A percentile compares a stretch with the other conserved stretches of the same genome.
These are phyloP conservation scores for Metarhizium brunneum DNA, from an alignment of 2,329 filamentous ascomycete genomes.

Conservation along the genomic window DNA sequence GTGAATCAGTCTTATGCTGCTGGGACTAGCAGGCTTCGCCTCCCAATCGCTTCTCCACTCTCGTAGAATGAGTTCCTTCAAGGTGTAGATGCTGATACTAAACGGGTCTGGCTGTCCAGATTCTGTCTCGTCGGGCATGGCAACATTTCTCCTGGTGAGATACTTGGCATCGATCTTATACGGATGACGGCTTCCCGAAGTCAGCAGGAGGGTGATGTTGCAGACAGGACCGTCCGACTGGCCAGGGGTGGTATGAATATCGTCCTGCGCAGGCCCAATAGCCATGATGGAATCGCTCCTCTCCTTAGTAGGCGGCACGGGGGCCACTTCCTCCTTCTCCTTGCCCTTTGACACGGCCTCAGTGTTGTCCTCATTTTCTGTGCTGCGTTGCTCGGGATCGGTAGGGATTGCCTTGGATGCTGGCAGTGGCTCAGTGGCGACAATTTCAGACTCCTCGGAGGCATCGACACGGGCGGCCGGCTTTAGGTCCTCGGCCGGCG, in stretches of 20 bases:
- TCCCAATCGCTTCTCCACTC: slow-evolving; percentile 96
- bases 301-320: slow-evolving; percentile 20
- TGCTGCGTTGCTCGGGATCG: slow-evolving; percentile 9
- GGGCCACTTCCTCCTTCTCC: slow-evolving; percentile 18
- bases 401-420: slow-evolving; percentile 6
- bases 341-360: slow-evolving; percentile 22
- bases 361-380: slow-evolving; percentile 12
- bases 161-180: slow-evolving; percentile 88
- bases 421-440: slow-evolving; percentile 10
- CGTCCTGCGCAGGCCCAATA: slow-evolving; percentile 34
- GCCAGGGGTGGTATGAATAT: slow-evolving; percentile 25
- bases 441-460: slow-evolving; percentile 8
- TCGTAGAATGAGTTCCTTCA: slow-evolving; percentile 87
- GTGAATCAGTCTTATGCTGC: slow-evolving; percentile 81
- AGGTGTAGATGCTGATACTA: slow-evolving; percentile 83
- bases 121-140: slow-evolving; percentile 56
- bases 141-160: slow-evolving; percentile 69
- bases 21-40: slow-evolving; percentile 72
- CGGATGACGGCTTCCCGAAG: slow-evolving; percentile 73
- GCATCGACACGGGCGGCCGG: slow-evolving; percentile 9
- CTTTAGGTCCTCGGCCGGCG: slow-evolving; percentile 8
- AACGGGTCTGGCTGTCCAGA: slow-evolving; percentile 64
- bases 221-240: slow-evolving; percentile 36
- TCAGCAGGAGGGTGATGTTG: slow-evolving; percentile 75
- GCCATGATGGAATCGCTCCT: slow-evolving; percentile 27